These are phyloP conservation scores for Cystobasidiopsis lactophilus DNA, from an alignment of 768 basidiomycete species.

Conservation along the genomic window DNA sequence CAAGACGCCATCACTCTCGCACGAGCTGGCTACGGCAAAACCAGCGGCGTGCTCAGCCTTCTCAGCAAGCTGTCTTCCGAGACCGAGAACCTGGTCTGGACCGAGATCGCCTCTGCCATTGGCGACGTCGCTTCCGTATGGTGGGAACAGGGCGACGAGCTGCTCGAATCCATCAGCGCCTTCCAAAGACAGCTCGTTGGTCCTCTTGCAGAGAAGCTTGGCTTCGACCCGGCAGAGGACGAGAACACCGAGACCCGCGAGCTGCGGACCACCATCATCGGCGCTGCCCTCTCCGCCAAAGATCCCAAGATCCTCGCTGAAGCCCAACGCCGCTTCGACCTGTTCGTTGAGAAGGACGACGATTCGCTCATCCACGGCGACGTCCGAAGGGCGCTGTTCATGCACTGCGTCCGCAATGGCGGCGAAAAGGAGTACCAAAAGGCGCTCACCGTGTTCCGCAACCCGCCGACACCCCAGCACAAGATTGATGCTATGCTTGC, in stretches of 20 bases:
- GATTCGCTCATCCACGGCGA: slow-evolving; percentile 61
- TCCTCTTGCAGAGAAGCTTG: slow-evolving; percentile 56
- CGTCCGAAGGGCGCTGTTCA: slow-evolving; percentile 30
- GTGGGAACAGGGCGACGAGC: slow-evolving; percentile 52
- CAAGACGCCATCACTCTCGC: slow-evolving; percentile 61
- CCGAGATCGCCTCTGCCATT: slow-evolving; percentile 13
- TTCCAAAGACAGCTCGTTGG: slow-evolving; percentile 30
- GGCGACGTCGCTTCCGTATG: slow-evolving; percentile 26
- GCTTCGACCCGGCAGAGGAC: slow-evolving; percentile 44
- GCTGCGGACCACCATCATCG: slow-evolving; percentile 52
- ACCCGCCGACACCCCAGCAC: slow-evolving; percentile 50
- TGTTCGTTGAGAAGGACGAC: slow-evolving; percentile 48
- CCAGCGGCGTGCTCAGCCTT: slow-evolving; percentile 55
- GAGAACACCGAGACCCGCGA: slow-evolving; percentile 49
- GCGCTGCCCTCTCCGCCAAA: slow-evolving; percentile 28
- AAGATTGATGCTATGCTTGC: slow-evolving; percentile 42
- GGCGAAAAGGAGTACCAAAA: slow-evolving; percentile 54
- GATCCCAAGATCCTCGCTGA: slow-evolving; percentile 38
- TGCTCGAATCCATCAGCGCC: slow-evolving; percentile 29
- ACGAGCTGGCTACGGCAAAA: slow-evolving; percentile 51
- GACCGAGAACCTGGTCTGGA: slow-evolving; percentile 41
- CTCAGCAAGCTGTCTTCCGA: slow-evolving; percentile 48
- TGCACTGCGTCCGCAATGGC: slow-evolving; percentile 48
- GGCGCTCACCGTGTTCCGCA: slow-evolving; percentile 36
- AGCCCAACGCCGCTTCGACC: slow-evolving; percentile 44